Conservation (phyloP, 768 basidiomycete species). For the Lentinula sp. region DNA sequence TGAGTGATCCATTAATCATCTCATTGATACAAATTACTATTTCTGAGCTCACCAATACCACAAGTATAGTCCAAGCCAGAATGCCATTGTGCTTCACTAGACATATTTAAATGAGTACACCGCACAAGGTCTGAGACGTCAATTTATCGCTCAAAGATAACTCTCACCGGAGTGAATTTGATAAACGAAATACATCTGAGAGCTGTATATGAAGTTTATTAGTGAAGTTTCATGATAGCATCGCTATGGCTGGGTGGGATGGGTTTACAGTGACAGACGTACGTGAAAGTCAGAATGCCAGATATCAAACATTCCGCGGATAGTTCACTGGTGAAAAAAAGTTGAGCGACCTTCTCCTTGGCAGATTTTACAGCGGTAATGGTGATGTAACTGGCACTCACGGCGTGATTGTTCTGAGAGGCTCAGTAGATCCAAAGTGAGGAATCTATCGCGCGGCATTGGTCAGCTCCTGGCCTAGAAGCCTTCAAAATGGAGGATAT, state of each 20-base stretch:
- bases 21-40: not conserved
- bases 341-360: not conserved
- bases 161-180: conserved; percentile 30
- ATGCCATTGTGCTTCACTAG: conserved; percentile 20
- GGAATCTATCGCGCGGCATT: conserved; percentile 25
- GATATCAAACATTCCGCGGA: conserved; percentile 37
- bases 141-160: not conserved
- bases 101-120: not conserved
- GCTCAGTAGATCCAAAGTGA: conserved; percentile 32
- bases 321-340: conserved; percentile 21
- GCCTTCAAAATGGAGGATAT: not conserved
- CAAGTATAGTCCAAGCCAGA: not conserved
- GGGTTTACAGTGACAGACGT: conserved; percentile 4
- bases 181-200: conserved; percentile 37
- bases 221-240: not conserved
- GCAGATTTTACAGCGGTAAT: not conserved
- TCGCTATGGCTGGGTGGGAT: not conserved
- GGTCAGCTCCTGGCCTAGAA: not conserved
- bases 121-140: not conserved
- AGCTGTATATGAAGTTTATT: conserved; percentile 19
- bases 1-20: not conserved
- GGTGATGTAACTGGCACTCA: conserved; percentile 12
- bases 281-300: conserved; percentile 38
- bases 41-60: not conserved
- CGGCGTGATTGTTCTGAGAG: conserved; percentile 32